These are phyloP conservation scores for Nakaseomyces nivariensis DNA, from an alignment of 1,139 yeast species.

Conservation along the genomic window DNA sequence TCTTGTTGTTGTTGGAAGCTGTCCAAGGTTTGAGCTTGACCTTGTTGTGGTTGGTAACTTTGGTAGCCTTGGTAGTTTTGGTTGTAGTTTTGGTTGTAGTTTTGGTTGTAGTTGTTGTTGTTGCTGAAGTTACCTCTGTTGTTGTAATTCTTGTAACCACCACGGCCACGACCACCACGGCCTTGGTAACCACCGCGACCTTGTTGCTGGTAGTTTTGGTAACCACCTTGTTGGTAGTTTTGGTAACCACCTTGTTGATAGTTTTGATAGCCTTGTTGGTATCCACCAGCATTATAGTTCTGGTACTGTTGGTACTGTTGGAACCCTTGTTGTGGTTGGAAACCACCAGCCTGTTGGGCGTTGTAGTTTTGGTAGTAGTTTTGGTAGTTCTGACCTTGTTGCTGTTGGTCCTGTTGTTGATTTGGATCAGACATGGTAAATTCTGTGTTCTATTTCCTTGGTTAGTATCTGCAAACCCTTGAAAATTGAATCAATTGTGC, in stretches of 20 bases:
- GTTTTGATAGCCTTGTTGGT: conserved; percentile 21
- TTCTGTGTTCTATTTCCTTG: not conserved
- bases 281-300: conserved; percentile 8
- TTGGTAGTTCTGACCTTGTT: conserved; percentile 22
- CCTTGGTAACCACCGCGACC: conserved; percentile 1
- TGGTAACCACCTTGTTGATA: conserved; percentile 20
- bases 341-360: conserved; percentile 17
- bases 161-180: conserved; percentile 8
- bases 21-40: conserved; percentile 74
- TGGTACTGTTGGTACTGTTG: conserved; percentile 27
- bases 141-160: conserved; percentile 10
- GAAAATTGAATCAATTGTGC: too few relatives aligned
- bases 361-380: conserved; percentile 32
- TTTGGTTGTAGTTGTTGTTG: conserved; percentile 3
- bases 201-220: conserved; percentile 18
- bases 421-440: conserved; percentile 23
- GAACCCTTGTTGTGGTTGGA: conserved; percentile 27
- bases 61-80: conserved; percentile 12
- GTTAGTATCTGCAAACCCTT: too few relatives aligned
- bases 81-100: conserved; percentile 8
- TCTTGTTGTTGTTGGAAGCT: conserved; percentile 61
- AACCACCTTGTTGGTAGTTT: conserved; percentile 16
- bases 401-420: conserved; percentile 22
- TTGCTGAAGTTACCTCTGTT: conserved; percentile 14
- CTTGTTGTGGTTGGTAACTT: conserved; percentile 24